Conservation (phyloP, 1,284 basidiomycete genomes). For the Thelephora terrestris region DNA sequence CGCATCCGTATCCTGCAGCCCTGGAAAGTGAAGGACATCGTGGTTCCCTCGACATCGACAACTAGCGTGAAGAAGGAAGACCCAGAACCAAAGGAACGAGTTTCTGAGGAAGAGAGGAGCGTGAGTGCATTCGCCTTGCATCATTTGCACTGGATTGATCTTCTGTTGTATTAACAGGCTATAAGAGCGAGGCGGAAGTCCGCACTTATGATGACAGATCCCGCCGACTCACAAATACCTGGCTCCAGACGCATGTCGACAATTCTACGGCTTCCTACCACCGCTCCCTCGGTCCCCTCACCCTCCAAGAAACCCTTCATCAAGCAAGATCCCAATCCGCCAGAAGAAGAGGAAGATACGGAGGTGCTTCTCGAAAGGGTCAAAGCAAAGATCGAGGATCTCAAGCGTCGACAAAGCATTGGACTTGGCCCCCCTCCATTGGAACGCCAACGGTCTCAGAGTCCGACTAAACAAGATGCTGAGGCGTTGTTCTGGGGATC, state of each 20-base stretch:
- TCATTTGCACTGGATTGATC: background rate
- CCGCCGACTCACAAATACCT: constrained; percentile 30
- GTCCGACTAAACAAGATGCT: constrained; percentile 6
- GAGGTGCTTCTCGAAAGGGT: constrained; percentile 45
- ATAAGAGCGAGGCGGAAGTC: constrained; percentile 51
- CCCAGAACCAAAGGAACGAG: constrained; percentile 1
- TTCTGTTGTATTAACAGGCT: constrained; percentile 25
- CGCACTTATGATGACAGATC: constrained; percentile 39
- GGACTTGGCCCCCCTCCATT: constrained; percentile 3
- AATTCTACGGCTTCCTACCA: constrained; percentile 10
- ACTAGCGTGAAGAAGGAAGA: constrained; percentile 11
- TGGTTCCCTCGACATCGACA: constrained; percentile 26
- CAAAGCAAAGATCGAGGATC: constrained; percentile 50
- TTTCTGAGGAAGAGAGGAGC: constrained; percentile 38
- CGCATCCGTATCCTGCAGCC: constrained; percentile 37
- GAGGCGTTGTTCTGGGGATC: background rate
- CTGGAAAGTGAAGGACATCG: constrained; percentile 45
- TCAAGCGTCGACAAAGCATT: constrained; percentile 44
- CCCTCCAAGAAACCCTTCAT: background rate
- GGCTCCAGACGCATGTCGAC: constrained; percentile 23
- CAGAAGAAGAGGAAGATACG: constrained; percentile 32
- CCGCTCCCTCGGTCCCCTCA: constrained; percentile 8
- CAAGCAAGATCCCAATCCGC: constrained; percentile 7
- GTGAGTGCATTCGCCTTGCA: constrained; percentile 17
- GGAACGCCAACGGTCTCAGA: background rate